Conservation (phyloP, 768 basidiomycete species). For the Mycena galericulata region DNA sequence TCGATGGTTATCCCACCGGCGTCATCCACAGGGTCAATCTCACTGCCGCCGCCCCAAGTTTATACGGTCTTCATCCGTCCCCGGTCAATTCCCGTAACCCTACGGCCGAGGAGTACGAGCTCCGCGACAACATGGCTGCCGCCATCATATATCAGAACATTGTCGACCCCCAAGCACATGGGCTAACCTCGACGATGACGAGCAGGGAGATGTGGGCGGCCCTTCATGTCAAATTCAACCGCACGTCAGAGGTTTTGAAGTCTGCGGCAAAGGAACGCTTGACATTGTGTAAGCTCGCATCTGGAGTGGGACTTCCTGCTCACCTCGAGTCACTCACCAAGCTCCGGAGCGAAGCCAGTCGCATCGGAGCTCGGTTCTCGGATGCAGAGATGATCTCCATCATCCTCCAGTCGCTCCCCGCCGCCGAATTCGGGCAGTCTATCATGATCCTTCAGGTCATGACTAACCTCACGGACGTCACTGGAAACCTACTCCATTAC, state of each 20-base stretch:
- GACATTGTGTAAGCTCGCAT: neutral
- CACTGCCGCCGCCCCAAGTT: too few species aligned
- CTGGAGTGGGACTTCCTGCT: neutral
- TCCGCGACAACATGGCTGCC: neutral
- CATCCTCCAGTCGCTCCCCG: constrained; percentile 4
- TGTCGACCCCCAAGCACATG: too few species aligned
- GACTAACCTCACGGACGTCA: neutral
- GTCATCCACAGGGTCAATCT: too few species aligned
- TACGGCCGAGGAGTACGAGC: neutral
- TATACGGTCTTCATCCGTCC: neutral
- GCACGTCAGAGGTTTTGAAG: neutral
- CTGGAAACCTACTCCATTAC: neutral
- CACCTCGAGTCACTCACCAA: neutral
- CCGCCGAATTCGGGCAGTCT: neutral
- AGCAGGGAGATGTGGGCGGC: neutral
- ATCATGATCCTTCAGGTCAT: constrained; percentile 1
- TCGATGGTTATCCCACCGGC: neutral
- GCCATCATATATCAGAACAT: neutral
- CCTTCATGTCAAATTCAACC: neutral
- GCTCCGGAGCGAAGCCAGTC: neutral
- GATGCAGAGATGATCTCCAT: constrained; percentile 5
- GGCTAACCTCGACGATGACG: neutral
- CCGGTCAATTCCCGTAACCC: neutral
- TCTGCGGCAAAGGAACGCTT: neutral
- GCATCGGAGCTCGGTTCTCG: neutral